A percentile compares a stretch with the other conserved stretches of the same genome.
These are phyloP conservation scores for Verbascum thapsus DNA, from an alignment of 257 asterid species.

Conservation along the genomic window DNA sequence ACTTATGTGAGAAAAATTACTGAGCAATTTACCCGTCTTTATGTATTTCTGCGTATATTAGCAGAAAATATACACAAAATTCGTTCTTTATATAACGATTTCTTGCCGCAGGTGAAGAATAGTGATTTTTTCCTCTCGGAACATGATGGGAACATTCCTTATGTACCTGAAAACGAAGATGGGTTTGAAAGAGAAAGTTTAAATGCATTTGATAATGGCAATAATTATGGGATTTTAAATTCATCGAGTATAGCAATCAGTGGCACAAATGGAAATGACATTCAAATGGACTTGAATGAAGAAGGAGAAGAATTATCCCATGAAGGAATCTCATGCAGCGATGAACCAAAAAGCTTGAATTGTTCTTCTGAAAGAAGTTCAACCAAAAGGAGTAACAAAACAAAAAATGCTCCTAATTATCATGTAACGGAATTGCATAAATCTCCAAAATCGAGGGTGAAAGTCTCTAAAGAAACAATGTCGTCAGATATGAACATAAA, in stretches of 20 bases:
- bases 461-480: slow-evolving; percentile 48
- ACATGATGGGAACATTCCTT: slow-evolving; percentile 29
- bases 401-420: slow-evolving; percentile 39
- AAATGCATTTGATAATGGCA: slow-evolving; percentile 29
- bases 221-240: slow-evolving; percentile 31
- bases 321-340: slow-evolving; percentile 35
- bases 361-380: slow-evolving; percentile 42
- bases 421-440: slow-evolving; percentile 47
- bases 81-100: slow-evolving; percentile 14
- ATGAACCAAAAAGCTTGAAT: slow-evolving; percentile 37
- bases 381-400: slow-evolving; percentile 44
- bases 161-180: slow-evolving; percentile 33
- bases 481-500: slow-evolving; percentile 41
- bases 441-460: slow-evolving; percentile 43
- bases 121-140: slow-evolving; percentile 34
- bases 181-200: slow-evolving; percentile 33
- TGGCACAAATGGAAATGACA: slow-evolving; percentile 34
- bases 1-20: slow-evolving; percentile 33
- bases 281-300: slow-evolving; percentile 34
- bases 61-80: slow-evolving; percentile 1
- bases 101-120: slow-evolving; percentile 49
- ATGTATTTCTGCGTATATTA: slow-evolving; percentile 14
- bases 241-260: slow-evolving; percentile 33
- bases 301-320: slow-evolving; percentile 39
- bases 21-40: background rate